Evolutionary conservation across 2,329 filamentous ascomycete species (phyloP).

Genomic region (Xylariales sp.): DNA sequence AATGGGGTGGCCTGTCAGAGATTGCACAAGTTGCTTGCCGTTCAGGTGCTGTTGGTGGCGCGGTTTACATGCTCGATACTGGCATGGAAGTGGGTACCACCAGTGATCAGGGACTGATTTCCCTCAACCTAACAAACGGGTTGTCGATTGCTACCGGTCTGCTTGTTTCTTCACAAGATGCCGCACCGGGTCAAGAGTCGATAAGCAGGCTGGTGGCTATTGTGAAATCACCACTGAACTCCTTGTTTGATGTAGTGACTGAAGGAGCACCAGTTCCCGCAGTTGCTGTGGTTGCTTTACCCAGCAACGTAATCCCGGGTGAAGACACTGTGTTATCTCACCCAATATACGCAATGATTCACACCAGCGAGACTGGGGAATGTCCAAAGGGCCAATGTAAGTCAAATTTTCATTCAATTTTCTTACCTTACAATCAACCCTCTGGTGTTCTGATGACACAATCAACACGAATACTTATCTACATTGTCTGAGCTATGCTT

Average conservation of each 20-base stretch:
- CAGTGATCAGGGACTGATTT: constrained; percentile 24
- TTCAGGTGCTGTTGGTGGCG: constrained; percentile 85
- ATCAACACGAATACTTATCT: constrained; percentile 95
- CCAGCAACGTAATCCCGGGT: constrained; percentile 41
- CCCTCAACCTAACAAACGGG: constrained; percentile 52
- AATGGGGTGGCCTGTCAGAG: constrained; percentile 89
- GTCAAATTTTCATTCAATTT: constrained; percentile 35
- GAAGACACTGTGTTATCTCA: constrained; percentile 29
- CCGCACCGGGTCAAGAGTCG: constrained; percentile 20
- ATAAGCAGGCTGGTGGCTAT: constrained; percentile 64
- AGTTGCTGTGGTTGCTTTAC: constrained; percentile 66
- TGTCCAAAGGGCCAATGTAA: constrained; percentile 87
- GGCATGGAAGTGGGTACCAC: constrained; percentile 44
- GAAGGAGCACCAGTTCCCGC: constrained; percentile 76
- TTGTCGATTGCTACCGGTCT: constrained; percentile 51
- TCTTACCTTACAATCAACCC: constrained; percentile 10
- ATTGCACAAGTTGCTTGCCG: constrained; percentile 89
- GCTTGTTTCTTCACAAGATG: constrained; percentile 41
- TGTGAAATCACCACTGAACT: constrained; percentile 59
- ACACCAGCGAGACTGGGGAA: constrained; percentile 89
- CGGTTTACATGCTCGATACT: constrained; percentile 80
- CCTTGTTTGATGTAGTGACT: constrained; percentile 64
- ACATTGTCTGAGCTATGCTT: constrained; percentile 95
- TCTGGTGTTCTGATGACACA: constrained; percentile 75
- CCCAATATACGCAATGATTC: constrained; percentile 61